A percentile compares a stretch with the other conserved stretches of the same genome.
Conservation (phyloP, 164 flowering plant species). For the Platanus orientalis region DNA sequence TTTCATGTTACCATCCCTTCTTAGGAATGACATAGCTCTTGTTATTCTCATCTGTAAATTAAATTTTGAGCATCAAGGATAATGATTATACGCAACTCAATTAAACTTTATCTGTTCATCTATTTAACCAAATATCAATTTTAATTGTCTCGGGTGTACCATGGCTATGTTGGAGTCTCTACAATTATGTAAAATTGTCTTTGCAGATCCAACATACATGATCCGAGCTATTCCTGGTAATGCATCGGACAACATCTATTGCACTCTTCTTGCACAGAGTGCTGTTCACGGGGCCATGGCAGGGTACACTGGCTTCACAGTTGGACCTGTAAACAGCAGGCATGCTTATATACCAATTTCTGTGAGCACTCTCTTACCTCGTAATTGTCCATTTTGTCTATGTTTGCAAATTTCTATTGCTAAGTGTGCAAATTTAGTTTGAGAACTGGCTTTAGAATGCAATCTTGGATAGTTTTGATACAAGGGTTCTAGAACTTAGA, state of each 20-base stretch:
- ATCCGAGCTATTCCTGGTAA: conserved; percentile 68
- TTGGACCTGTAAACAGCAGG: conserved; percentile 31
- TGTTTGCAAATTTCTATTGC: neutral
- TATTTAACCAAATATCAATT: neutral
- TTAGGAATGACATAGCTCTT: no score
- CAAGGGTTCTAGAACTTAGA: neutral
- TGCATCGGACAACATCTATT: conserved; percentile 70
- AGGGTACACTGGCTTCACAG: conserved; percentile 57
- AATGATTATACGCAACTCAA: neutral
- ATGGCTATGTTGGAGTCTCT: neutral
- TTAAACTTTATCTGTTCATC: no score
- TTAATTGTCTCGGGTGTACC: neutral
- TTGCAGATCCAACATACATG: conserved; percentile 80
- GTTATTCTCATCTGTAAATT: no score
- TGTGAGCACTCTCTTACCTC: conserved; percentile 3
- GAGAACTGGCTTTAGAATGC: neutral
- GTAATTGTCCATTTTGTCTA: neutral
- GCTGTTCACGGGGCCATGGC: conserved; percentile 76
- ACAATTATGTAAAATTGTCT: neutral
- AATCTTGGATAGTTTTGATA: neutral
- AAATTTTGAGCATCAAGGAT: no score
- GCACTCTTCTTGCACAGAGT: conserved; percentile 75
- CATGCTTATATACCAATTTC: conserved; percentile 24
- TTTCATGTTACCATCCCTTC: no score
- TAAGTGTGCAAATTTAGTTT: neutral